Evolutionary conservation across 305 asterid genomes (phyloP).

Genomic region (Fraxinus albicans): DNA sequence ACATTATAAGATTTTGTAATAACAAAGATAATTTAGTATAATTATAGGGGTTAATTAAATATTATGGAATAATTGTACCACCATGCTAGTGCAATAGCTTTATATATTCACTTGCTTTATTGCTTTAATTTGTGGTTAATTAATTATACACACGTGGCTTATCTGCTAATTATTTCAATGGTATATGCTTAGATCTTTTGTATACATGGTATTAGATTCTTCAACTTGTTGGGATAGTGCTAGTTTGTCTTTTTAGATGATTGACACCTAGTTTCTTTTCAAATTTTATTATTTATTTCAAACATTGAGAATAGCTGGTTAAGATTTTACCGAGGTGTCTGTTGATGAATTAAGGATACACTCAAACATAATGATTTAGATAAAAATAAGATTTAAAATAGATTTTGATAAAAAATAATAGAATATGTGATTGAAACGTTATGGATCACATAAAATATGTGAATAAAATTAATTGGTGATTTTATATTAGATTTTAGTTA

Average conservation of each 20-base stretch:
- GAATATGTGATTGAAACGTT: too few species aligned
- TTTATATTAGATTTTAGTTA: too few species aligned
- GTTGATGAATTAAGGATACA: not conserved
- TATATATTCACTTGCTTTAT: constrained; percentile 41
- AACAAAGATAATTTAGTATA: constrained; percentile 42
- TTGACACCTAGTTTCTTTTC: not conserved
- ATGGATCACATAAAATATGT: too few species aligned
- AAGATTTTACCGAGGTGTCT: not conserved
- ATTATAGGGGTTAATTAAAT: constrained; percentile 33
- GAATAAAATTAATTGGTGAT: too few species aligned
- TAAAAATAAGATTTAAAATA: too few species aligned
- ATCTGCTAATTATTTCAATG: constrained; percentile 22
- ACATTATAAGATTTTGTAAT: constrained; percentile 2
- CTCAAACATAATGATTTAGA: not conserved
- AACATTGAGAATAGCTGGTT: not conserved
- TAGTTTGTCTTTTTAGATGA: constrained; percentile 19
- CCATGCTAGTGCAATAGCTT: constrained; percentile 39
- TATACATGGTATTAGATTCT: constrained; percentile 47
- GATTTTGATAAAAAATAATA: too few species aligned
- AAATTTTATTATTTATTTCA: not conserved
- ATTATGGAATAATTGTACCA: constrained; percentile 33
- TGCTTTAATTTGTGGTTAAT: constrained; percentile 33
- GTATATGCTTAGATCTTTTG: constrained; percentile 31
- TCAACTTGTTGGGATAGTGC: constrained; percentile 36
- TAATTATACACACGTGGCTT: constrained; percentile 24